Evolutionary conservation across 2,329 filamentous ascomycete genomes (phyloP).

Genomic region (Apiospora pterosperma): DNA sequence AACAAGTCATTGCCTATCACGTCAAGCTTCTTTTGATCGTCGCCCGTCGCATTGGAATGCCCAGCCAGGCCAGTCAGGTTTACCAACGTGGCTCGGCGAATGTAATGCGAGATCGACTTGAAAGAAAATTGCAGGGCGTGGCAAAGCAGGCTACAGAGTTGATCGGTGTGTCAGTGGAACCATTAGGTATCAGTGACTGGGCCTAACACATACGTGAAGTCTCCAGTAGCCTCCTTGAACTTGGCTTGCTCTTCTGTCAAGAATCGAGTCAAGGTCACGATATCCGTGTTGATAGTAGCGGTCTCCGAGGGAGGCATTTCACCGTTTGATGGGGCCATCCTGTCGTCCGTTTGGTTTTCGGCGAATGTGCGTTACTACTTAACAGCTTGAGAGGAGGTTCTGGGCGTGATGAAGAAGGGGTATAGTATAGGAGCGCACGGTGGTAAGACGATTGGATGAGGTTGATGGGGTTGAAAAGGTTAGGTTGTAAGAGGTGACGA

Average conservation of each 20-base stretch:
- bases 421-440: neutral
- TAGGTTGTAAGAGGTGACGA: neutral
- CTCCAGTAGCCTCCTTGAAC: slow-evolving; percentile 90
- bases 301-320: slow-evolving; percentile 24
- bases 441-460: neutral
- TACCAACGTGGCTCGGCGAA: slow-evolving; percentile 90
- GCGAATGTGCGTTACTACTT: neutral
- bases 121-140: slow-evolving; percentile 99
- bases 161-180: neutral
- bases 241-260: slow-evolving; percentile 94
- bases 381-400: neutral
- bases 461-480: neutral
- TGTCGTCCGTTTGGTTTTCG: neutral
- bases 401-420: neutral
- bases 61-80: slow-evolving; percentile 94
- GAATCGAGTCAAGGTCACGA: slow-evolving; percentile 92
- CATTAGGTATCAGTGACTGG: neutral
- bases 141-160: slow-evolving; percentile 70
- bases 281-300: slow-evolving; percentile 92
- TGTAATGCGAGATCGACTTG: slow-evolving; percentile 99
- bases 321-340: slow-evolving; percentile 13
- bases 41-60: slow-evolving; percentile 90
- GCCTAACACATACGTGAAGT: slow-evolving; percentile 77
- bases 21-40: slow-evolving; percentile 99
- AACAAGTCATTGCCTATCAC: slow-evolving; percentile 99